Evolutionary conservation across 176 grass and related monocot species (phyloP), one percentile per base, ranked within the genome.

Genomic region (Hyparrhenia diplandra): DNA sequence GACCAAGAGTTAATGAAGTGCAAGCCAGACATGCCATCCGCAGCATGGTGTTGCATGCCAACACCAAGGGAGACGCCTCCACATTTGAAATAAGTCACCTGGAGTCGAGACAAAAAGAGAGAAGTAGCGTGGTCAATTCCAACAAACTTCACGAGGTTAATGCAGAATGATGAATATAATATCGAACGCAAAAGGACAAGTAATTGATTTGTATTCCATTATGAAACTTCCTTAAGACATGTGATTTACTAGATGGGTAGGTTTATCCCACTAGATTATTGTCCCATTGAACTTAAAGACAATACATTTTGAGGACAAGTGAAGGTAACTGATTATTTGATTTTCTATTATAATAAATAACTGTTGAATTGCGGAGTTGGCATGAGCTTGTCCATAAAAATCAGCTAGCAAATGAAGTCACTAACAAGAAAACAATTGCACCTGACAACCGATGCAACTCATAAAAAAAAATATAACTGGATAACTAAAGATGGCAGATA

Each of bases 1-100:
- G 94, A 92, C 94, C 94, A 97, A 3, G 94, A 92, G 85, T 97
- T 97, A 31, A 97, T 94, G 83, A 97, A 94, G 63, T 92, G 94
- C 64, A 92, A 76, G 9, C 87, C 92, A 21, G 94, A 97, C 89
- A 88, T 86, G 69, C 94, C 94, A 16, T 97, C 94, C 0, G 91
- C 91, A 0, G 79, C 91, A 57, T 97, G 91, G 80, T 97, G 94
- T 71, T 97, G 94, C 92, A 94, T 90, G n/a, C 94, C 94, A 17
- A 97, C 94, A 29, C 94, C 94, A 68, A 97, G 80, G 39, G 89
- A 92, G 25, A 88, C 83, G 0, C 92, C 94, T 62, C 94, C 91
- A 30, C 91, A 97, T 79, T 94, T 97, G 79, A 97, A 97, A 67
- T 94, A 75, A 11, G 94, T 97, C 69, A 97, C 92, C 94, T 97